Conservation (phyloP, 768 basidiomycete genomes). For the Boletellus ananas region DNA sequence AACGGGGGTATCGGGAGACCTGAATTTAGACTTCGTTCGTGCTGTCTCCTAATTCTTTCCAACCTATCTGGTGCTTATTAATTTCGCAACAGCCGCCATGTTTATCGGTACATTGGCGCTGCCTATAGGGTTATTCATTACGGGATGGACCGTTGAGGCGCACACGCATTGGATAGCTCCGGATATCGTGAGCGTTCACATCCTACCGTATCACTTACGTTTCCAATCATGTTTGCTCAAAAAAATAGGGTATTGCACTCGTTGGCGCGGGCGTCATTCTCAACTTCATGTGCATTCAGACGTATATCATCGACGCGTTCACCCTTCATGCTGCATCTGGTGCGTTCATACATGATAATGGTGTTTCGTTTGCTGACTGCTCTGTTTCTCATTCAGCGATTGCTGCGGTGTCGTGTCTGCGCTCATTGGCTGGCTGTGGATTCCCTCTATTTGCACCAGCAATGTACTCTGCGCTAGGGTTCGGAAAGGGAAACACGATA, state of each 20-base stretch:
- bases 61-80: slow-evolving; percentile 1
- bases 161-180: slow-evolving; percentile 65
- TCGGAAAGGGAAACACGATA: slow-evolving; percentile 66
- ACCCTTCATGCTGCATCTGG: slow-evolving; percentile 66
- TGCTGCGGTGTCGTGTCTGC: slow-evolving; percentile 59
- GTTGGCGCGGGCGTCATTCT: slow-evolving; percentile 58
- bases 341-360: slow-evolving; percentile 21
- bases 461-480: slow-evolving; percentile 63
- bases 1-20: slow-evolving; percentile 55
- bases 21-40: slow-evolving; percentile 49
- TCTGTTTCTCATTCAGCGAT: slow-evolving; percentile 40
- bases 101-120: slow-evolving; percentile 54
- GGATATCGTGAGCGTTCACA: slow-evolving; percentile 48
- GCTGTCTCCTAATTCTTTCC: background rate
- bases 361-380: background rate
- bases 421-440: slow-evolving; percentile 65
- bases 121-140: slow-evolving; percentile 63
- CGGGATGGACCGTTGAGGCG: slow-evolving; percentile 65
- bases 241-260: slow-evolving; percentile 49
- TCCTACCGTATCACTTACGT: background rate
- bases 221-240: background rate
- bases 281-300: slow-evolving; percentile 58
- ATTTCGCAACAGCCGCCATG: slow-evolving; percentile 45
- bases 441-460: slow-evolving; percentile 76
- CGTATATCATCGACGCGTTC: slow-evolving; percentile 66